phyloP scores from a whole-genome alignment of 2,329 filamentous ascomycete genomes.

The Sclerotinia trifoliorum region DNA sequence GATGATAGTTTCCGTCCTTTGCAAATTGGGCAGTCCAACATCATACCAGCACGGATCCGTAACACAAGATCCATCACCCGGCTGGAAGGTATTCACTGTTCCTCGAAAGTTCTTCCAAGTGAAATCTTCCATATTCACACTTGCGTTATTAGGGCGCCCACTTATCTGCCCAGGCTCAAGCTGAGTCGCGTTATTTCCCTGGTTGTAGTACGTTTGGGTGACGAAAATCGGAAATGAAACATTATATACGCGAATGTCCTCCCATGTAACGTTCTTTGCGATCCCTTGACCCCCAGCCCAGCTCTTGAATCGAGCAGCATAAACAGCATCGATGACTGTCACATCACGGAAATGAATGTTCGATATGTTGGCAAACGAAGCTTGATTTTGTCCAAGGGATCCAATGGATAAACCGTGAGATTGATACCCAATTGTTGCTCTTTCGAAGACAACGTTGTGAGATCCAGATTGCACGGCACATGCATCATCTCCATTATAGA shows the following conservation, averaged over 20 bases:
- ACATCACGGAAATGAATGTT: constrained; percentile 46
- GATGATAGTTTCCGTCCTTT: constrained; percentile 45
- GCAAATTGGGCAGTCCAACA: constrained; percentile 41
- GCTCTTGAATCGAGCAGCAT: constrained; percentile 47
- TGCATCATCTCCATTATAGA: constrained; percentile 47
- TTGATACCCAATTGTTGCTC: constrained; percentile 46
- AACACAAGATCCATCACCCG: constrained; percentile 46
- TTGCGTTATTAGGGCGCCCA: constrained; percentile 42
- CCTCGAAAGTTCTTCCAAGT: constrained; percentile 45
- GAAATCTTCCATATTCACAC: constrained; percentile 46
- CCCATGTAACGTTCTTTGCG: constrained; percentile 46
- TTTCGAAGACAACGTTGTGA: constrained; percentile 43
- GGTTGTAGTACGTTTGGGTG: constrained; percentile 47
- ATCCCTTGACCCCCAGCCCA: constrained; percentile 46
- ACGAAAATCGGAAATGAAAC: constrained; percentile 49
- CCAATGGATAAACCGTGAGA: constrained; percentile 48
- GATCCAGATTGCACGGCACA: constrained; percentile 44
- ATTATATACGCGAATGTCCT: constrained; percentile 45
- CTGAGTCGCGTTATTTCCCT: constrained; percentile 40
- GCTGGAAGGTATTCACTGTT: constrained; percentile 45
- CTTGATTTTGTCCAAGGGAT: constrained; percentile 43
- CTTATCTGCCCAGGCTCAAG: constrained; percentile 32
- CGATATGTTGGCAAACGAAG: constrained; percentile 42
- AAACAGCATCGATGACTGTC: constrained; percentile 45
- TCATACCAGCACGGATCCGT: constrained; percentile 48